A percentile compares a stretch with the other conserved stretches of the same genome.
Evolutionary conservation across 805 yeast genomes (phyloP).

Genomic region (Hyphopichia homilentoma): DNA sequence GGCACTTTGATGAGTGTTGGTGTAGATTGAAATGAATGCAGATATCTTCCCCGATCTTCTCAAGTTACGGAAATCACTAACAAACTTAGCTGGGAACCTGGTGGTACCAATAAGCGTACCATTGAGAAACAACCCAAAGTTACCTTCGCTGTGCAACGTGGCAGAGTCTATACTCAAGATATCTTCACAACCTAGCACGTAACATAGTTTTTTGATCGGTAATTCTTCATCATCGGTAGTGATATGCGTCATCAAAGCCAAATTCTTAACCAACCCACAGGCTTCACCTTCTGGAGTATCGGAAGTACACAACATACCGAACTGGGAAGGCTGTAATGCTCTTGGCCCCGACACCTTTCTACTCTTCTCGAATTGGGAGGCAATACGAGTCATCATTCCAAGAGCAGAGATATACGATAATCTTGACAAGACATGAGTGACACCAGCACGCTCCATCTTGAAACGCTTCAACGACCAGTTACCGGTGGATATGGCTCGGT

Average conservation of each 20-base stretch:
- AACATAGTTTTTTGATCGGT: constrained; percentile 77
- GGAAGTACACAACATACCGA: constrained; percentile 97
- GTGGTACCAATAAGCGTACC: constrained; percentile 95
- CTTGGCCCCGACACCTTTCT: constrained; percentile 98
- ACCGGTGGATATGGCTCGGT: constrained; percentile 96
- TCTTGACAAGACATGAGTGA: constrained; percentile 91
- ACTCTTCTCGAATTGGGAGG: constrained; percentile 98
- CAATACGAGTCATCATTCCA: constrained; percentile 99
- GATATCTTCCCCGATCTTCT: constrained; percentile 85
- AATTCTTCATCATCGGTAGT: constrained; percentile 97
- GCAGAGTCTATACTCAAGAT: constrained; percentile 79
- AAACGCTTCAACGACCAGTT: constrained; percentile 98
- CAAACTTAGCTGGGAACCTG: constrained; percentile 80
- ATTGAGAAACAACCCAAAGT: constrained; percentile 82
- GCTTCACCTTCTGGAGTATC: constrained; percentile 99
- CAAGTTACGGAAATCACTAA: constrained; percentile 67
- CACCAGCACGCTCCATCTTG: constrained; percentile 99
- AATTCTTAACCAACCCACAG: constrained; percentile 94
- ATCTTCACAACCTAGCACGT: constrained; percentile 84
- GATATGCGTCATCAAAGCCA: constrained; percentile 97
- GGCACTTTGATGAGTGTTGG: constrained; percentile 84
- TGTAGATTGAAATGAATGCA: constrained; percentile 86
- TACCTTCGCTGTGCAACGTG: constrained; percentile 69
- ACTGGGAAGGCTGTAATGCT: constrained; percentile 97
- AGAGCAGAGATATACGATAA: constrained; percentile 89